Conservation (phyloP, 2,329 filamentous ascomycete genomes). For the Berkeleyomyces rouxiae region DNA sequence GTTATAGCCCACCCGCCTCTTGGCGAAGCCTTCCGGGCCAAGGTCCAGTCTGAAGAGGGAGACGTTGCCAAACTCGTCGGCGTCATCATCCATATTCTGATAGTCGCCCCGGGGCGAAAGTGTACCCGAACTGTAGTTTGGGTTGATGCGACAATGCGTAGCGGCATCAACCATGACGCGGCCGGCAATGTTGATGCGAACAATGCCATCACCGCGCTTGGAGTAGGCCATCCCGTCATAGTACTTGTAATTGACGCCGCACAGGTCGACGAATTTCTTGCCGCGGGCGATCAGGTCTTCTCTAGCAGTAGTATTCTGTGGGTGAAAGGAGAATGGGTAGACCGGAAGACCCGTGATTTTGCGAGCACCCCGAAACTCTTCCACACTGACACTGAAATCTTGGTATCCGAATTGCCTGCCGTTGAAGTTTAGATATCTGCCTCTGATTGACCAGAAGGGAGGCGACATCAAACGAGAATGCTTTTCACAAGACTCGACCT, state of each 20-base stretch:
- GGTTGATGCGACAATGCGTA: conserved; percentile 68
- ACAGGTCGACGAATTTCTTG: conserved; percentile 66
- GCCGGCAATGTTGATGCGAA: conserved; percentile 73
- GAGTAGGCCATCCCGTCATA: conserved; percentile 74
- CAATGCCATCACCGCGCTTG: conserved; percentile 58
- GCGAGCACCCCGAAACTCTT: conserved; percentile 60
- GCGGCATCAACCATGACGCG: conserved; percentile 77
- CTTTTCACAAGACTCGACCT: conserved; percentile 59
- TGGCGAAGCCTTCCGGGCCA: too few relatives aligned
- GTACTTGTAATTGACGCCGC: conserved; percentile 66
- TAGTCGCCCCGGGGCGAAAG: neutral
- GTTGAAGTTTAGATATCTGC: neutral
- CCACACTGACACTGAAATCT: conserved; percentile 50
- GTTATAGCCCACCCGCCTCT: neutral
- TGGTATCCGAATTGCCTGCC: conserved; percentile 48
- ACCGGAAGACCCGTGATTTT: conserved; percentile 66
- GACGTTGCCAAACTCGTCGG: neutral
- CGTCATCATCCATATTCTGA: neutral
- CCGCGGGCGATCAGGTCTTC: conserved; percentile 59
- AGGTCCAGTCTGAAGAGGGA: too few relatives aligned
- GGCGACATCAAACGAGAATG: conserved; percentile 25
- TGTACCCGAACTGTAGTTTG: conserved; percentile 49
- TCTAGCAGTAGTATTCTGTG: conserved; percentile 47
- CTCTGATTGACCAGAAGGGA: neutral
- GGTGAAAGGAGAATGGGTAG: conserved; percentile 69